phyloP scores from a whole-genome alignment of 73 alveolate genomes.

The Tetrahymena thermophila region DNA sequence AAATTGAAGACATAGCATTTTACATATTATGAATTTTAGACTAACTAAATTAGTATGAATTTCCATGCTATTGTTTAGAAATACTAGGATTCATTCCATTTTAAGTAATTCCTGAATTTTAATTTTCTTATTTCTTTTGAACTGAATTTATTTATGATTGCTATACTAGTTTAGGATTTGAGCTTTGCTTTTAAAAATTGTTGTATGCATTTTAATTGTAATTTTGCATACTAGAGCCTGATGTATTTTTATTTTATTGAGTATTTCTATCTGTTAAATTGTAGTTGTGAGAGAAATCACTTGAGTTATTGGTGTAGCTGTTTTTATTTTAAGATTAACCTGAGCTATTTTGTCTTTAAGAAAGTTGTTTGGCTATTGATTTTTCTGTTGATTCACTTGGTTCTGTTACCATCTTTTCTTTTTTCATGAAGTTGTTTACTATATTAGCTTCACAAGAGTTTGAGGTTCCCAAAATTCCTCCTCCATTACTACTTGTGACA shows the following conservation, averaged over 20 bases:
- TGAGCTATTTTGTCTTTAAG: neutral
- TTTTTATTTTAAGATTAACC: neutral
- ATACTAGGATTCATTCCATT: neutral
- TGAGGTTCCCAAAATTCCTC: neutral
- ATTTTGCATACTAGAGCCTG: neutral
- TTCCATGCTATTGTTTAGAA: neutral
- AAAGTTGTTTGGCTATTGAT: neutral
- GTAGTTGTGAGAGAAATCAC: neutral
- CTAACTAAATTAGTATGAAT: neutral
- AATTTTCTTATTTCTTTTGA: neutral
- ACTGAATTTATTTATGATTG: neutral
- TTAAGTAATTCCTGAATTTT: neutral
- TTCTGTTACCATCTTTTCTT: neutral
- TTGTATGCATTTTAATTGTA: neutral
- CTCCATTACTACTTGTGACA: neutral
- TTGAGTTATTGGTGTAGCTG: neutral
- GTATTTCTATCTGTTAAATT: neutral
- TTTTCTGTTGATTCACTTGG: neutral
- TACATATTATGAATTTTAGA: neutral
- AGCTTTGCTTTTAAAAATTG: neutral
- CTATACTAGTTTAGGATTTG: neutral
- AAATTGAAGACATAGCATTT: neutral
- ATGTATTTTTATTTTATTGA: neutral
- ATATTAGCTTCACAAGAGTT: neutral
- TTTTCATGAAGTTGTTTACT: neutral